Percentiles rank a stretch among this genome's conserved stretches.
phyloP scores from a whole-genome alignment of 257 asterid species.

The Salvia hispanica region DNA sequence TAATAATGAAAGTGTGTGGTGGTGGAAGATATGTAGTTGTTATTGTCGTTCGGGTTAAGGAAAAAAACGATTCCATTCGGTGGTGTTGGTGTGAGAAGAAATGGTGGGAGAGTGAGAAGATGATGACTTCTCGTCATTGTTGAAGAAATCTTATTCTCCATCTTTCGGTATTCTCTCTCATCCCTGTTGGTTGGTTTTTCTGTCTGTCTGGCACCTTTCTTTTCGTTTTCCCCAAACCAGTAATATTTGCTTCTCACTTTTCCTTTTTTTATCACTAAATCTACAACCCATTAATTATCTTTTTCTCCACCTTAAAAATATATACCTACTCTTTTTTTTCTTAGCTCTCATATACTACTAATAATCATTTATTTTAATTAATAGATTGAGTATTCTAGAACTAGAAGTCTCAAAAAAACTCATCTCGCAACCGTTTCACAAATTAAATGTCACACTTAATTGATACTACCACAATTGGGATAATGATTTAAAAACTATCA shows the following conservation, averaged over 20 bases:
- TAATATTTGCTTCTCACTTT: conserved; percentile 25
- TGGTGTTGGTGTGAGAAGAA: conserved; percentile 40
- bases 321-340: too few species aligned
- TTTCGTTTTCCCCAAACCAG: conserved; percentile 54
- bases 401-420: too few species aligned
- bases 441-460: too few species aligned
- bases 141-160: conserved; percentile 57
- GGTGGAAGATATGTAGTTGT: conserved; percentile 46
- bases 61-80: conserved; percentile 56
- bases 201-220: conserved; percentile 52
- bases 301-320: neutral
- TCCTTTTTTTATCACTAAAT: neutral
- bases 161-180: conserved; percentile 30
- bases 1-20: conserved; percentile 38
- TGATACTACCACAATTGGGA: too few species aligned
- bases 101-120: conserved; percentile 35
- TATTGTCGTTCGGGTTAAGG: conserved; percentile 51
- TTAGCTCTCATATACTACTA: neutral
- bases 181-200: conserved; percentile 34
- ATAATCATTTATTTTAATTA: too few species aligned
- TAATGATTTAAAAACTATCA: too few species aligned
- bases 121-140: conserved; percentile 45
- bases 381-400: too few species aligned
- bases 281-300: neutral
- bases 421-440: too few species aligned